These are phyloP conservation scores for Leccinellum albellum DNA, from an alignment of 768 basidiomycete species.

Conservation along the genomic window DNA sequence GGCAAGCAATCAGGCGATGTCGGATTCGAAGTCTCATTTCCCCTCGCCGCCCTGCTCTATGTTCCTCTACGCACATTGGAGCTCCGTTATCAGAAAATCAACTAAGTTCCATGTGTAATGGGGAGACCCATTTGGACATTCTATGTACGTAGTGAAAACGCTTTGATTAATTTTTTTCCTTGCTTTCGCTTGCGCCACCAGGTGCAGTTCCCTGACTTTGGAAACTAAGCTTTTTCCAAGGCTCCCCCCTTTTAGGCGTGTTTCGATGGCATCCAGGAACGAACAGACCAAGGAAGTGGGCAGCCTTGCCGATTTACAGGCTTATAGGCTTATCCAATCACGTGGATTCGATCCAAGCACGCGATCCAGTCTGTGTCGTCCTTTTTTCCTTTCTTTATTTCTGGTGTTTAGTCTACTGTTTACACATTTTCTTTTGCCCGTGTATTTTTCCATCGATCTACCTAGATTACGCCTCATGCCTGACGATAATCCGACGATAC, in stretches of 20 bases:
- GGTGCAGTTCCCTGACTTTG: not conserved
- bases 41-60: conserved; percentile 46
- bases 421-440: not conserved
- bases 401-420: not conserved
- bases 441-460: not conserved
- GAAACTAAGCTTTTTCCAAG: not conserved
- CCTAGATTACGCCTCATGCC: not conserved
- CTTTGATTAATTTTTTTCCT: conserved; percentile 3
- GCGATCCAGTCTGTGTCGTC: not conserved
- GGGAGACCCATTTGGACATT: not conserved
- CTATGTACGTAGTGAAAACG: conserved; percentile 11
- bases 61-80: conserved; percentile 52
- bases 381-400: not conserved
- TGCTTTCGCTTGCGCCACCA: not conserved
- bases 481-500: not conserved
- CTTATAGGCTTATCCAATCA: not conserved
- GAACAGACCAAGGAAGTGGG: conserved; percentile 2
- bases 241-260: not conserved
- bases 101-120: conserved; percentile 7
- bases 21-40: conserved; percentile 61
- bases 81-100: conserved; percentile 31
- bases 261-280: conserved; percentile 24
- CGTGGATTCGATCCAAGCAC: conserved; percentile 4
- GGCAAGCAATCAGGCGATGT: conserved; percentile 65
- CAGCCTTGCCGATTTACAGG: not conserved